phyloP scores from a whole-genome alignment of 371 early-diverging fungal species.

The Mucor circinelloides region DNA sequence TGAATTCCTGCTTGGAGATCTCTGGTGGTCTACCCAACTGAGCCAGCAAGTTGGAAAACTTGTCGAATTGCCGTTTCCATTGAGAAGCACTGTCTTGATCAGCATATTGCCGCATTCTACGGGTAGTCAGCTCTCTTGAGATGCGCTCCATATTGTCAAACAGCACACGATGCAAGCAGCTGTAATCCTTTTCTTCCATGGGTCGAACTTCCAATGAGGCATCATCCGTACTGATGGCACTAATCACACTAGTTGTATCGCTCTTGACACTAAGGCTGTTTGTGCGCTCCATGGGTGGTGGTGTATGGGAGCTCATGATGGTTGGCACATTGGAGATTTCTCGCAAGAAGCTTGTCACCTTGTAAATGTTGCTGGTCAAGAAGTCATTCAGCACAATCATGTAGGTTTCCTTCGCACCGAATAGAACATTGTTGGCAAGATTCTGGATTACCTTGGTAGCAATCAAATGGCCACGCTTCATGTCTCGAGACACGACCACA shows the following conservation, averaged over 20 bases:
- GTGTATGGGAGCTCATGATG: not conserved
- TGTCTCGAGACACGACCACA: slow-evolving; percentile 41
- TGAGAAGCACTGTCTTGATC: slow-evolving; percentile 35
- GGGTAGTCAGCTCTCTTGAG: slow-evolving; percentile 60
- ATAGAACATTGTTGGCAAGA: slow-evolving; percentile 91
- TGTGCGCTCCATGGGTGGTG: not conserved
- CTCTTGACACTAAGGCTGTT: not conserved
- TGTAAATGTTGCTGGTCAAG: slow-evolving; percentile 72
- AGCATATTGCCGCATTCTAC: slow-evolving; percentile 36
- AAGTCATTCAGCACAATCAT: slow-evolving; percentile 90
- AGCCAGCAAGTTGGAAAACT: slow-evolving; percentile 80
- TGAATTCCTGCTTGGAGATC: slow-evolving; percentile 47
- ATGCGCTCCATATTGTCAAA: slow-evolving; percentile 75
- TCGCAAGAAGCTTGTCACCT: slow-evolving; percentile 63
- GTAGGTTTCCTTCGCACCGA: slow-evolving; percentile 91
- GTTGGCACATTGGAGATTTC: slow-evolving; percentile 55
- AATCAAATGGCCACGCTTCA: slow-evolving; percentile 84
- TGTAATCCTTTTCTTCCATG: slow-evolving; percentile 65
- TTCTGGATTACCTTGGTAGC: slow-evolving; percentile 95
- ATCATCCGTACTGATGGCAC: slow-evolving; percentile 11
- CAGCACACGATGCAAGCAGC: slow-evolving; percentile 68
- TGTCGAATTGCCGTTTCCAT: slow-evolving; percentile 66
- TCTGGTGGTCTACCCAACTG: slow-evolving; percentile 80
- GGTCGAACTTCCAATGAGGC: slow-evolving; percentile 21
- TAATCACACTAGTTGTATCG: not conserved